These are phyloP conservation scores for Soucietia sequanensis DNA, from an alignment of 805 yeast species.

Conservation along the genomic window DNA sequence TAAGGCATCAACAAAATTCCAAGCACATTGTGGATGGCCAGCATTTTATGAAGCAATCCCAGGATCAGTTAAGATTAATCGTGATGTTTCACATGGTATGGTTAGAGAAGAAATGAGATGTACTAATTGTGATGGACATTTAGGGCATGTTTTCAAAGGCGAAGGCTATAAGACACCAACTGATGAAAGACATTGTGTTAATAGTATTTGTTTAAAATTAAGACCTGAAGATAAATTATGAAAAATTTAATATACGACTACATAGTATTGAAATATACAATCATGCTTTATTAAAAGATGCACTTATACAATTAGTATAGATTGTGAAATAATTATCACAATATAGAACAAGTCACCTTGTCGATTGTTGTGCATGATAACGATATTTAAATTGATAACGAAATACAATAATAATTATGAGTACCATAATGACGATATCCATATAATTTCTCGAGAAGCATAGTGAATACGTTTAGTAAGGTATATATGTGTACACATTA, in stretches of 20 bases:
- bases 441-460: too few relatives aligned
- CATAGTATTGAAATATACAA: not conserved
- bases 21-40: conserved; percentile 98
- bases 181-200: conserved; percentile 92
- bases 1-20: conserved; percentile 75
- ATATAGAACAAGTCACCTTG: too few relatives aligned
- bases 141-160: conserved; percentile 93
- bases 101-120: conserved; percentile 87
- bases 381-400: too few relatives aligned
- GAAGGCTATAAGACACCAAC: conserved; percentile 91
- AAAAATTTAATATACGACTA: not conserved
- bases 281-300: not conserved
- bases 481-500: too few relatives aligned
- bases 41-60: conserved; percentile 90
- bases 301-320: not conserved
- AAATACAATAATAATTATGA: too few relatives aligned
- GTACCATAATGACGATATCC: too few relatives aligned
- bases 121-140: conserved; percentile 84
- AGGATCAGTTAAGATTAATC: conserved; percentile 61
- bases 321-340: too few relatives aligned
- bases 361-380: too few relatives aligned
- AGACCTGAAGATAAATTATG: conserved; percentile 10
- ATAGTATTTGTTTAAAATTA: conserved; percentile 77
- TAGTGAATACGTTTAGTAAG: too few relatives aligned
- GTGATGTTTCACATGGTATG: conserved; percentile 74